phyloP scores from a whole-genome alignment of 2,329 filamentous ascomycete species.

The Triangularia verruculosa region DNA sequence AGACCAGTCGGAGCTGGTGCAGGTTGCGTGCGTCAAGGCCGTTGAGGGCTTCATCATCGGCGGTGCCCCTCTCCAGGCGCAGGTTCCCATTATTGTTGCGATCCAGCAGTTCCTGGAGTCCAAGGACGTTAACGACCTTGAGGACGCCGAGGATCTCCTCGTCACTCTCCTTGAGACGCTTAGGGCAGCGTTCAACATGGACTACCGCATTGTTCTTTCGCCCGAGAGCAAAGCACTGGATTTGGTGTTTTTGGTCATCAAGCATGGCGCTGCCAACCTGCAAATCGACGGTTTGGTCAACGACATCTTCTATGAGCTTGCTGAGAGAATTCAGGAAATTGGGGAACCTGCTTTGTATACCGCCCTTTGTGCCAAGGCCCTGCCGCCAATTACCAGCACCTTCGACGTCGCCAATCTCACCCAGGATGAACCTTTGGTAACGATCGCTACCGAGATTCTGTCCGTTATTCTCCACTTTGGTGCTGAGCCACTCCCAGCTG shows the following conservation, averaged over 20 bases:
- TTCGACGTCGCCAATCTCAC: conserved; percentile 87
- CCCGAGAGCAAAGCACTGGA: conserved; percentile 72
- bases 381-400: conserved; percentile 83
- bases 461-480: conserved; percentile 78
- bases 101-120: conserved; percentile 71
- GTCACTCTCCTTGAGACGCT: conserved; percentile 86
- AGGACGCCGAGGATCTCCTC: conserved; percentile 87
- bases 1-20: conserved; percentile 82
- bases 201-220: conserved; percentile 70
- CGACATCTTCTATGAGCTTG: conserved; percentile 89
- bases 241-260: conserved; percentile 82
- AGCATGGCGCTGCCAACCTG: conserved; percentile 84
- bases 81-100: conserved; percentile 59
- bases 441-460: conserved; percentile 78
- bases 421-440: conserved; percentile 79
- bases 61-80: conserved; percentile 51
- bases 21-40: conserved; percentile 86
- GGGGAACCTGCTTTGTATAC: conserved; percentile 68
- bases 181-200: conserved; percentile 75
- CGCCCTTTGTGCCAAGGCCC: conserved; percentile 76
- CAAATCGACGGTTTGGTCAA: conserved; percentile 84
- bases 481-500: conserved; percentile 77
- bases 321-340: conserved; percentile 52
- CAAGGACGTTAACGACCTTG: conserved; percentile 78
- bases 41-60: conserved; percentile 65